phyloP scores from a whole-genome alignment of 2,329 filamentous ascomycete species.

The Sporothrix protearum region DNA sequence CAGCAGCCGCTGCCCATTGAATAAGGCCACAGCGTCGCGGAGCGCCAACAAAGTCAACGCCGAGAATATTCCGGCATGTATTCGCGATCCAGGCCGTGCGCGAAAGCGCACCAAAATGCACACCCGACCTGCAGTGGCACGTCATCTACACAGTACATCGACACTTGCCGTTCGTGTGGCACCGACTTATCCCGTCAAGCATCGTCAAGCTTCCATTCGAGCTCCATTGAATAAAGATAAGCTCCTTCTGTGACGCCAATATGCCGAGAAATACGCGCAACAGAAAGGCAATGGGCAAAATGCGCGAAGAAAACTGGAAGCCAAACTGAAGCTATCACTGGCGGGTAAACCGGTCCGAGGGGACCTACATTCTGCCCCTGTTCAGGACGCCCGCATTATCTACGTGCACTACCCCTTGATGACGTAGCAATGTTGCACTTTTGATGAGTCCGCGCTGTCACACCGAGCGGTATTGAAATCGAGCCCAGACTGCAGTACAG shows the following conservation, averaged over 20 bases:
- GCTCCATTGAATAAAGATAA: not conserved
- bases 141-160: not conserved
- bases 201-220: no score
- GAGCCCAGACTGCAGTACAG: not conserved
- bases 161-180: not conserved
- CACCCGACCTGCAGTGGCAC: not conserved
- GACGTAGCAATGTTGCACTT: not conserved
- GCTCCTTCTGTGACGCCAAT: not conserved
- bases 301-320: no score
- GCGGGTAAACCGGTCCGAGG: no score
- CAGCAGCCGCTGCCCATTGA: not conserved
- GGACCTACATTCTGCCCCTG: no score
- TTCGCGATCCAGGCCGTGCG: not conserved
- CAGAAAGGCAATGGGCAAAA: no score
- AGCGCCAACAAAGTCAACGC: not conserved
- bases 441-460: not conserved
- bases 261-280: not conserved
- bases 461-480: not conserved
- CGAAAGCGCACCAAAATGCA: not conserved
- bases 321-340: no score
- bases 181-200: no score
- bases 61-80: slow-evolving; percentile 9
- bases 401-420: no score
- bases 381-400: not conserved
- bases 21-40: not conserved